These are phyloP conservation scores for Saccharomyces eubayanus DNA, from an alignment of 805 yeast species.

Conservation along the genomic window DNA sequence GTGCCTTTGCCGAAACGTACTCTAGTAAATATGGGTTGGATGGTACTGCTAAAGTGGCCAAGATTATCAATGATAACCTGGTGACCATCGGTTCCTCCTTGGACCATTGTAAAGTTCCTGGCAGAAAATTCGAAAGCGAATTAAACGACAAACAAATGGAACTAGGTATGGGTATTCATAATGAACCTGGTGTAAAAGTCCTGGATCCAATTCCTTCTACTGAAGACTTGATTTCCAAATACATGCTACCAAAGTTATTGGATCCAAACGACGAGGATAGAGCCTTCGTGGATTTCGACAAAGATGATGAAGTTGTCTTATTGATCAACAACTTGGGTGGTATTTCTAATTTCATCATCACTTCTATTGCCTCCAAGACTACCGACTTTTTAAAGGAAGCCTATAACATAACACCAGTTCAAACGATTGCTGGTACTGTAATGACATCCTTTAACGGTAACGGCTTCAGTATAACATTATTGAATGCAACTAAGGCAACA, in stretches of 20 bases:
- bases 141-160: conserved; percentile 64
- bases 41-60: conserved; percentile 51
- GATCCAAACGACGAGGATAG: conserved; percentile 65
- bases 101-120: conserved; percentile 87
- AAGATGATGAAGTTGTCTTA: conserved; percentile 59
- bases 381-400: conserved; percentile 42
- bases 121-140: conserved; percentile 49
- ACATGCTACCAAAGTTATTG: conserved; percentile 54
- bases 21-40: conserved; percentile 39
- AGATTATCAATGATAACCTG: conserved; percentile 49
- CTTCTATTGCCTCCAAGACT: conserved; percentile 60
- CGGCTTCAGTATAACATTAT: conserved; percentile 78
- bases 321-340: conserved; percentile 86
- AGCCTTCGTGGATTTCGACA: conserved; percentile 62
- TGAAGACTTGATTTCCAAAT: conserved; percentile 45
- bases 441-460: conserved; percentile 89
- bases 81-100: conserved; percentile 87
- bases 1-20: conserved; percentile 52
- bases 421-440: conserved; percentile 67
- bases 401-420: conserved; percentile 52
- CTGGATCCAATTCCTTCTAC: conserved; percentile 57
- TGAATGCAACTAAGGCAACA: conserved; percentile 55
- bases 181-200: conserved; percentile 74
- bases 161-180: conserved; percentile 92
- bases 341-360: conserved; percentile 69